Percentiles rank a stretch among this genome's conserved stretches.
Conservation (phyloP, 169 alveolate species). For the Cryptosporidium viatorum region DNA sequence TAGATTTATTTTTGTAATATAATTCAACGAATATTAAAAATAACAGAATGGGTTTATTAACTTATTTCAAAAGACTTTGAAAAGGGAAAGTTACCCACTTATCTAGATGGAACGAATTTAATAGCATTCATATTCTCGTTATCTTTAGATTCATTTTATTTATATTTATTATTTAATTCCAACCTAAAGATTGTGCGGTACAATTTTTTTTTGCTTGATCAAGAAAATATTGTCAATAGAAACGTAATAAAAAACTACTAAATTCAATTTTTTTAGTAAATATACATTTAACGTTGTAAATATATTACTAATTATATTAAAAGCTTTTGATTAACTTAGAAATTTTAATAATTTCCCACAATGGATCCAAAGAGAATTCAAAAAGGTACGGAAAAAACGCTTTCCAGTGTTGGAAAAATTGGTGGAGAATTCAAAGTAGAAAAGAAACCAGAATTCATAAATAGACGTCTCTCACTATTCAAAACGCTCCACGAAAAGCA, state of each 20-base stretch:
- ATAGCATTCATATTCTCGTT: neutral
- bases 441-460: slow-evolving; percentile 85
- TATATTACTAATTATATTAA: neutral
- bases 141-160: neutral
- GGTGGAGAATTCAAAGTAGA: slow-evolving; percentile 84
- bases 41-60: too few species aligned
- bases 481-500: slow-evolving; percentile 85
- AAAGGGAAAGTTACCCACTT: too few species aligned
- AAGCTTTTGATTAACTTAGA: neutral
- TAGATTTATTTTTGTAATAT: too few species aligned
- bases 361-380: slow-evolving; percentile 70
- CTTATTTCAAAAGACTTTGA: neutral
- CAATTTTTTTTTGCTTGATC: neutral
- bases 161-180: neutral
- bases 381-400: slow-evolving; percentile 64
- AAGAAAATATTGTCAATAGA: neutral
- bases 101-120: neutral
- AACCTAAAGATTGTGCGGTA: slow-evolving; percentile 1
- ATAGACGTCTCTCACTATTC: slow-evolving; percentile 84
- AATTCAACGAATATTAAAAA: too few species aligned
- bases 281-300: neutral
- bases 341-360: neutral
- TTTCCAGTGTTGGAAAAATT: slow-evolving; percentile 77
- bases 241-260: neutral
- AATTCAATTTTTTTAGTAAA: neutral